Conservation (phyloP, 31 red algal species). For the Endocladia muricata region DNA sequence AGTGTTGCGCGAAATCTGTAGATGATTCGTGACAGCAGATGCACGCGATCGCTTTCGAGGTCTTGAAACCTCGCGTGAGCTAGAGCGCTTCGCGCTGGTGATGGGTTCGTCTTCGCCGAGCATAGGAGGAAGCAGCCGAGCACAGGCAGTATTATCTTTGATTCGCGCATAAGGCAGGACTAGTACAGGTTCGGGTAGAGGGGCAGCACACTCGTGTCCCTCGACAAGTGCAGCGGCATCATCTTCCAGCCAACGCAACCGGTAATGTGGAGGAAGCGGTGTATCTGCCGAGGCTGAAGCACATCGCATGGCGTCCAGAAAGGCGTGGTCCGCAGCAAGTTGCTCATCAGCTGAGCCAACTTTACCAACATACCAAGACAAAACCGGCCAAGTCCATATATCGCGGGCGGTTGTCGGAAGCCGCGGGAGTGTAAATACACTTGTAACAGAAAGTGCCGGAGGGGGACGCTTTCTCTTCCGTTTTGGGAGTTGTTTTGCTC, state of each 20-base stretch:
- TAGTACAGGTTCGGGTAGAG: background rate
- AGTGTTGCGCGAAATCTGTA: too few species aligned
- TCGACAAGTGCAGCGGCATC: background rate
- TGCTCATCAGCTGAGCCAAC: background rate
- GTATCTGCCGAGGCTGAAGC: background rate
- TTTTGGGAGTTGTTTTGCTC: background rate
- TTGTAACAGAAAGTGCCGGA: conserved; percentile 10
- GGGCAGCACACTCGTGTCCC: background rate
- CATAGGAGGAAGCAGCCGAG: too few species aligned
- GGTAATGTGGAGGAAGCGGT: conserved; percentile 4
- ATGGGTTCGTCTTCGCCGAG: too few species aligned
- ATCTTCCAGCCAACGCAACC: conserved; percentile 1
- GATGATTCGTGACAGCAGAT: too few species aligned
- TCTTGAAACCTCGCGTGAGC: too few species aligned
- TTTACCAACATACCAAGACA: conserved; percentile 8
- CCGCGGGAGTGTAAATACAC: conserved; percentile 1
- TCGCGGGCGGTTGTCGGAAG: background rate
- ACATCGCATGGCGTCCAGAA: background rate
- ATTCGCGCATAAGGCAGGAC: conserved; percentile 1
- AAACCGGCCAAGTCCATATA: conserved; percentile 13
- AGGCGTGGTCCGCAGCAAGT: conserved; percentile 4
- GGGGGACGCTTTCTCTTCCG: background rate
- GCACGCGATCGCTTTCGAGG: too few species aligned
- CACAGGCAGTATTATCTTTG: conserved; percentile 15
- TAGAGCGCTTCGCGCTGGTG: too few species aligned